Conservation (phyloP, 169 alveolate species). For the Toxoplasma gondii region DNA sequence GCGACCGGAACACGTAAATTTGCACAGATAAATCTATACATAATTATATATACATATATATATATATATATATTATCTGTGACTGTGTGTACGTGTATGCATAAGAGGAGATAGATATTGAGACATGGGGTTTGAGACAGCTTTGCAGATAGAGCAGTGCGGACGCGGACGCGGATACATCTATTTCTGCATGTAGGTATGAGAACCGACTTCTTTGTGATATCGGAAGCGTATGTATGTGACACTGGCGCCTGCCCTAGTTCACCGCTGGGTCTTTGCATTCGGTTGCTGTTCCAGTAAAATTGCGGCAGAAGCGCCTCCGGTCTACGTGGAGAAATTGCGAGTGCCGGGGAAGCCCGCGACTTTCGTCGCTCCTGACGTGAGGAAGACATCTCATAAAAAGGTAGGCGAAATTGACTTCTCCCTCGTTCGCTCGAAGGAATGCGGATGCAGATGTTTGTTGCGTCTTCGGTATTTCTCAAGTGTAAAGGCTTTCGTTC, state of each 20-base stretch:
- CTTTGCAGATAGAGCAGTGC: too few relatives aligned
- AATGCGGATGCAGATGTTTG: not conserved
- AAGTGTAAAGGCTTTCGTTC: too few relatives aligned
- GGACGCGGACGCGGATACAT: too few relatives aligned
- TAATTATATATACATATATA: not conserved
- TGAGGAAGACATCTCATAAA: constrained; percentile 46
- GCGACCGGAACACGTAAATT: not conserved
- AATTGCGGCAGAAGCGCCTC: constrained; percentile 58
- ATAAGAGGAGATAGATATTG: too few relatives aligned
- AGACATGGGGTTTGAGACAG: too few relatives aligned
- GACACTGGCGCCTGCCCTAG: too few relatives aligned
- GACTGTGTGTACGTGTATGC: not conserved
- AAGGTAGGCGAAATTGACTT: not conserved
- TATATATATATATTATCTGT: constrained; percentile 6
- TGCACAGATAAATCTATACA: not conserved
- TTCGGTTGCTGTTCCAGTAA: constrained; percentile 6
- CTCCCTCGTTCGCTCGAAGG: not conserved
- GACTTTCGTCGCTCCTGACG: constrained; percentile 39
- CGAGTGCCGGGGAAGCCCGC: not conserved
- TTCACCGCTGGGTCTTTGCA: not conserved
- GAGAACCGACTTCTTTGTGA: not conserved
- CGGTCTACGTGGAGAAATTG: constrained; percentile 33
- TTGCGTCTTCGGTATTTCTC: too few relatives aligned
- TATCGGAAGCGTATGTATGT: too few relatives aligned
- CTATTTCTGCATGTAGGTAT: not conserved